Evolutionary conservation across 1,284 basidiomycete genomes (phyloP).

Genomic region (Fomitopsis betulina): DNA sequence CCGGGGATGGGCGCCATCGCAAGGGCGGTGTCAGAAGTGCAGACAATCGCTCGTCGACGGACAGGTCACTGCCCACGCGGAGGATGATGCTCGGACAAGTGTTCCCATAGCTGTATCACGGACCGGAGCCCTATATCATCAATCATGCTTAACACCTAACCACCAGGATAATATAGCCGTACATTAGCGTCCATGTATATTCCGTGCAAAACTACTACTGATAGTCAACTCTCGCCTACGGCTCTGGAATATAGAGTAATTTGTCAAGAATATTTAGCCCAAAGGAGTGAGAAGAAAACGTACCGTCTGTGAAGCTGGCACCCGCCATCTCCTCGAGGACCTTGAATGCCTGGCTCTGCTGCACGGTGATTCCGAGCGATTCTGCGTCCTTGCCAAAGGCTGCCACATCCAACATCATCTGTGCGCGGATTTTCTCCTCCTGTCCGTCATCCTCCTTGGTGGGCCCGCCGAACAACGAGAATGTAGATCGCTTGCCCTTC

Average conservation of each 20-base stretch:
- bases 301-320: constrained; percentile 28
- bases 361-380: constrained; percentile 62
- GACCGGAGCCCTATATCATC: constrained; percentile 58
- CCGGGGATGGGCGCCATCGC: constrained; percentile 26
- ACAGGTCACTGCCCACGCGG: constrained; percentile 14
- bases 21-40: constrained; percentile 20
- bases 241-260: neutral
- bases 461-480: constrained; percentile 69
- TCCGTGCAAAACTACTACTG: neutral
- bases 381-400: constrained; percentile 77
- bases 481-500: constrained; percentile 77
- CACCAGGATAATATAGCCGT: constrained; percentile 25
- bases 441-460: constrained; percentile 64
- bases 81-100: constrained; percentile 13
- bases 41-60: constrained; percentile 16
- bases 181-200: constrained; percentile 21
- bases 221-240: neutral
- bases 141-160: constrained; percentile 38
- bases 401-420: constrained; percentile 86
- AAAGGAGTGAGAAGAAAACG: neutral
- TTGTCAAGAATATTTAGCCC: neutral
- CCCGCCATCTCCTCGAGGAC: constrained; percentile 60
- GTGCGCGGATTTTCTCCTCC: constrained; percentile 75
- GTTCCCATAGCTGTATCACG: constrained; percentile 50
- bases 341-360: constrained; percentile 48